Base-by-base conservation (phyloP, 768 basidiomycete genomes). In the Russula griseocarnosa region DNA sequence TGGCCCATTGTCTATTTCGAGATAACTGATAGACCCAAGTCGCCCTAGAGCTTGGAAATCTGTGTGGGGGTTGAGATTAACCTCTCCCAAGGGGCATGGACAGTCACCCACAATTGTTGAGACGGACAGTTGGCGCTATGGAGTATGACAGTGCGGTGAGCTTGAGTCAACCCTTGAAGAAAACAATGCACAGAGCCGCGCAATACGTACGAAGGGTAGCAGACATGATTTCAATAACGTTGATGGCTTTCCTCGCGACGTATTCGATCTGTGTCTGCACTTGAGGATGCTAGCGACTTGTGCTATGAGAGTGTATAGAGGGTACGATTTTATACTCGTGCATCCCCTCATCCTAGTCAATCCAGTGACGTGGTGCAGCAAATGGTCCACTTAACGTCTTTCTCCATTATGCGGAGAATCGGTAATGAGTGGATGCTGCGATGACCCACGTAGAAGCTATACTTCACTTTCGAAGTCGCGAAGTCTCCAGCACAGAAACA, bases 101-200 rank as follows among this genome's bases (percentile, higher is more conserved):
- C 24, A 16, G 28, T 18, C 30, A 59, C 67, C 9, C 36, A 61
- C 67, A 18, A 57, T 69, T 67, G 47, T 69, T 67, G 55, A 69
- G 66, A 28, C 60, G 57, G 42, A 69, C 66, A 7, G 59, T 64
- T 9, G 62, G 55, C n/a, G 62, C 65, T 62, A 28, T 18, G 9
- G 40, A 44, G n/a, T 13, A 40, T 10, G 50, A 53, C 13, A 14
- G n/a, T 34, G 24, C 13, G 24, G 36, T 58, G 44, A 63, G 52
- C n/a, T 59, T 18, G 28, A 22, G 46, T n/a, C 5, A 14, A 34
- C 28, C 42, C 7, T 5, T 7, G 28, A 24, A 14, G 30, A 26
- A n/a, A 14, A n/a, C 32, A 51, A 30, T 26, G 10, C 6, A 40
- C 46, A 46, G 44, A 47, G 28, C 14, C 18, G 36, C 20, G 5